phyloP scores from a whole-genome alignment of 2,329 filamentous ascomycete species.

The Penicillium polonicum region DNA sequence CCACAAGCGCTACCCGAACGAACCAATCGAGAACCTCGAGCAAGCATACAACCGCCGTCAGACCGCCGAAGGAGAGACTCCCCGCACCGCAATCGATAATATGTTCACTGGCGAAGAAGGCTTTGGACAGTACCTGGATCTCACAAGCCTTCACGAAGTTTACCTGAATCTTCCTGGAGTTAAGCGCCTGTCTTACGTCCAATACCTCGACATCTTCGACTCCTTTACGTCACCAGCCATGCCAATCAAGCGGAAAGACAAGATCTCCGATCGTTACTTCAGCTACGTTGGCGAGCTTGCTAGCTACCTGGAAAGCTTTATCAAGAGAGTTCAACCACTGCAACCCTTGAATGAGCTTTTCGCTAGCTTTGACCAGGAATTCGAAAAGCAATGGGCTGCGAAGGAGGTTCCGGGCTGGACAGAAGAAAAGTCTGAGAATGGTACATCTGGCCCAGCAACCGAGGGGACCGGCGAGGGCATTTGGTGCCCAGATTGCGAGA shows the following conservation, averaged over 20 bases:
- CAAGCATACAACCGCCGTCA: conserved; percentile 76
- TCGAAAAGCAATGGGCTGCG: conserved; percentile 76
- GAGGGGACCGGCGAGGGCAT: conserved; percentile 65
- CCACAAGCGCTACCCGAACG: conserved; percentile 87
- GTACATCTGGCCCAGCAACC: conserved; percentile 46
- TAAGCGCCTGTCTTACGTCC: conserved; percentile 82
- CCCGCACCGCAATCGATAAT: conserved; percentile 72
- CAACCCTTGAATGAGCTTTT: conserved; percentile 83
- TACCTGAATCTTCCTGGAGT: conserved; percentile 87
- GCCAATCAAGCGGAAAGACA: conserved; percentile 74
- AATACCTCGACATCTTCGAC: conserved; percentile 91
- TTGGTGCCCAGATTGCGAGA: conserved; percentile 90
- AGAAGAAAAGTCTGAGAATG: conserved; percentile 49
- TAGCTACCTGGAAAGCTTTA: conserved; percentile 82
- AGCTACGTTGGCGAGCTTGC: conserved; percentile 78
- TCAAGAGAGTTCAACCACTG: conserved; percentile 78
- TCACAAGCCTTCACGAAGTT: conserved; percentile 78
- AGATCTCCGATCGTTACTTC: conserved; percentile 91
- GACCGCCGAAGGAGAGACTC: conserved; percentile 62
- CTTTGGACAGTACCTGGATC: conserved; percentile 87
- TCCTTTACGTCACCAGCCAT: conserved; percentile 73
- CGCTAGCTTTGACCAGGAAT: conserved; percentile 74
- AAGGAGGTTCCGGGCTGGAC: conserved; percentile 80
- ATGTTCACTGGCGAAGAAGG: conserved; percentile 97
- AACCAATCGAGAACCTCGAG: conserved; percentile 93